These are phyloP conservation scores for Phytopythium kandeliae DNA, from an alignment of 352 stramenopile species.

Conservation along the genomic window DNA sequence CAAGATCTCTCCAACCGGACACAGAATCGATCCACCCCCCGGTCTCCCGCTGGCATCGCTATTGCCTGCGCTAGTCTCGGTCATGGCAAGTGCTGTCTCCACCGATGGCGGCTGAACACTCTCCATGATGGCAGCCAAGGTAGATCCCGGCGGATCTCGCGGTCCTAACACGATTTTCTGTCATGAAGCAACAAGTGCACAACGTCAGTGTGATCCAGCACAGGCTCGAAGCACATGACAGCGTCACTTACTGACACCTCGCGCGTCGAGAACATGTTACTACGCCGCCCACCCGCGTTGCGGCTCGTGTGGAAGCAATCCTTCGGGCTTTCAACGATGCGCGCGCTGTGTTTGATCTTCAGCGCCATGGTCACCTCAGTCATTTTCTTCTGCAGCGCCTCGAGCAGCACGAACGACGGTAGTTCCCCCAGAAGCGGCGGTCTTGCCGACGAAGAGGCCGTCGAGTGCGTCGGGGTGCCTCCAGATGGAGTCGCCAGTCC, in stretches of 20 bases:
- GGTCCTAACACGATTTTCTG: slow-evolving; percentile 55
- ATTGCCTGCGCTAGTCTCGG: slow-evolving; percentile 14
- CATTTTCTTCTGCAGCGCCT: slow-evolving; percentile 63
- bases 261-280: slow-evolving; percentile 48
- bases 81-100: slow-evolving; percentile 37
- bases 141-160: slow-evolving; percentile 39
- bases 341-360: slow-evolving; percentile 39
- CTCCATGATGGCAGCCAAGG: slow-evolving; percentile 36
- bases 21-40: background rate
- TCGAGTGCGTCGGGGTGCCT: background rate
- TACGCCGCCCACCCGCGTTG: slow-evolving; percentile 22
- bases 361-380: slow-evolving; percentile 53
- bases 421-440: slow-evolving; percentile 45
- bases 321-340: slow-evolving; percentile 18
- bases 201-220: background rate
- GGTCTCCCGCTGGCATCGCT: background rate
- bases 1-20: background rate
- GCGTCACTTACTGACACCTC: slow-evolving; percentile 25
- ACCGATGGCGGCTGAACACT: slow-evolving; percentile 44
- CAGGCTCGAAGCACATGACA: background rate
- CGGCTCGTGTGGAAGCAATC: slow-evolving; percentile 16
- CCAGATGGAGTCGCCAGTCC: background rate
- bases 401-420: slow-evolving; percentile 34
- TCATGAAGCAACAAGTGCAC: background rate
- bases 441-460: slow-evolving; percentile 7